Evolutionary conservation across 768 basidiomycete genomes (phyloP).

Genomic region (Tulasnella sp.): DNA sequence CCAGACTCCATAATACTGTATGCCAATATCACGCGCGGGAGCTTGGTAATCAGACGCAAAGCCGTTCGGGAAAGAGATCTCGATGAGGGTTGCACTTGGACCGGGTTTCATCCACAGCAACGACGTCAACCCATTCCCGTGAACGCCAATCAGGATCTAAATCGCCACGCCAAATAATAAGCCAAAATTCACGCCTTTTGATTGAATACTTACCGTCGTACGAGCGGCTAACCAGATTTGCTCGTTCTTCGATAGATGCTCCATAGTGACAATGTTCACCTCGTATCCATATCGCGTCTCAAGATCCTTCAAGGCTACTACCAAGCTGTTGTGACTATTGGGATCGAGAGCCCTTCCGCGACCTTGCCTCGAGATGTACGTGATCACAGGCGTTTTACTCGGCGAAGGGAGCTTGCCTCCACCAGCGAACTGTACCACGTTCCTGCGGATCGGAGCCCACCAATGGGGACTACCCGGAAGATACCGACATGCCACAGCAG

Average conservation of each 20-base stretch:
- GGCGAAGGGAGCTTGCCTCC: not conserved
- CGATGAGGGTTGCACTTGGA: constrained; percentile 29
- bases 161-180: no score
- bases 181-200: no score
- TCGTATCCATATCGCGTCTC: constrained; percentile 31
- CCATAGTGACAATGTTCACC: constrained; percentile 31
- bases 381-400: constrained; percentile 26
- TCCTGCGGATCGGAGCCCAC: constrained; percentile 53
- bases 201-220: constrained; percentile 24
- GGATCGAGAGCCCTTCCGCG: constrained; percentile 31
- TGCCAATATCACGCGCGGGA: constrained; percentile 27
- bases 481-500: constrained; percentile 38
- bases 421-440: not conserved
- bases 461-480: constrained; percentile 68
- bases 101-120: constrained; percentile 33
- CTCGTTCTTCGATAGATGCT: constrained; percentile 29
- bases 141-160: constrained; percentile 31
- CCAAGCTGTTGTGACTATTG: constrained; percentile 29
- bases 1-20: not conserved
- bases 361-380: constrained; percentile 32
- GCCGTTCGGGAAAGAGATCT: constrained; percentile 24
- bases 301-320: constrained; percentile 26
- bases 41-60: not conserved
- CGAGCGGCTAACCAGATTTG: constrained; percentile 30
- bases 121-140: constrained; percentile 32